Base-by-base conservation (phyloP, 441 rosid species). In the Syzygium malaccense region DNA sequence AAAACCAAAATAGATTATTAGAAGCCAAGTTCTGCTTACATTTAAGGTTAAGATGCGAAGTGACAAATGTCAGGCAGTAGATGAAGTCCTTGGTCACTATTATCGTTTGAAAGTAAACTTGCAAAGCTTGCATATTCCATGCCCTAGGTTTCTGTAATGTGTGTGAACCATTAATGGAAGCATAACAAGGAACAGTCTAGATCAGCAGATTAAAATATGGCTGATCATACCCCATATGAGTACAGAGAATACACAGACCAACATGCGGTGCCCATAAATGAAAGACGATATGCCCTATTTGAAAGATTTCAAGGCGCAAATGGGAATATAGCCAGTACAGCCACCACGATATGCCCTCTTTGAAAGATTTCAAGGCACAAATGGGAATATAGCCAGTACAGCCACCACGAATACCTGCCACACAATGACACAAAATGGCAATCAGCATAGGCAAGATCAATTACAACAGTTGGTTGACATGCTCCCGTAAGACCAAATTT, bases 201-300 rank as follows among this genome's bases (percentile, higher is more conserved):
- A 55, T 84, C 62, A 86, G 33, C 86, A 89, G n/a, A 91, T 6
- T 14, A 56, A 45, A 37, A 33, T 66, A 85, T 28, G 86, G 48
- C 55, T 64, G 54, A 25, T 45, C 89, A 92, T 96, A 98, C 99
- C 95, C 99, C 99, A 88, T 97, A 93, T 30, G 96, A 91, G 94
- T 97, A 97, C 91, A 98, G 90, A 53, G 99, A 96, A 90, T 94
- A 97, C 26, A 96, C 88, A 86, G 98, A 94, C 20, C 98, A 95
- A 91, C 98, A 95, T 2, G 97, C 95, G 55, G 98, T 98, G 93
- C 99, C 99, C 95, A 98, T 93, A 91, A 97, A 96, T 57, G 99
- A 95, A 87, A 97, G 95, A 57, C 99, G 95, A 90, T 96, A 96
- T 78, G 99, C 98, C 92, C 98, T 95, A 86, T 91, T 95, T 30